Evolutionary conservation across 768 basidiomycete genomes (phyloP), one percentile per base, ranked within the genome.

Genomic region (Galerina marginata): DNA sequence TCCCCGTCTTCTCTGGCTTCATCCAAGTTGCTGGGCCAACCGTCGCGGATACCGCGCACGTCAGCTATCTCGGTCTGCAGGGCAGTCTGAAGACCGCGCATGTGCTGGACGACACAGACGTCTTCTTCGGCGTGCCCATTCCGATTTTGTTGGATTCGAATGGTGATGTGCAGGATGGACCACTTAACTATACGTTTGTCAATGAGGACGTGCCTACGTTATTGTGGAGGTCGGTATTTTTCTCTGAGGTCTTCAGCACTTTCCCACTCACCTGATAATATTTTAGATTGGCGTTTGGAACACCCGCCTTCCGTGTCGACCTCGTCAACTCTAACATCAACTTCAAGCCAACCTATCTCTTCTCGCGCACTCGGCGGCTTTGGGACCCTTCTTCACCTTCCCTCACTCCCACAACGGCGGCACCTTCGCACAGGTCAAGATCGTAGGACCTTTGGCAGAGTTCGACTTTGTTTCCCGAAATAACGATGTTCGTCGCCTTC

Each of bases 1-100:
- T 84, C 71, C 87, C 87, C 20, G 77, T 87, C 56, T 87, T 82
- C 73, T 85, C 84, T 36, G 87, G 87, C 6, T 86, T 80, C 75
- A 83, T 89, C 40, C 75, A 82, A 56, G 65, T 82, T 20, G 73
- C 73, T 44, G 77, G 73, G 36, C 68, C 70, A 7, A 63, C 68
- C 11, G 62, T 58, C 14, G 56, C 63, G 2, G 78, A 82, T 56
- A 76, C 66, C 9, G 70, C 74, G 50, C 75, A 80, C 33, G 76
- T 81, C 25, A 75, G 81, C 3, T 87, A 84, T 66, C 67, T 85
- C 15, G 85, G 85, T 68, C 66, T 71, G 9, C 67, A 60, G 15
- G 73, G 68, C 71, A 76, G 74, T n/a, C 72, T 86, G 60, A 79
- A 77, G 65, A 72, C 84, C 59, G 79, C 80, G 61, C 78, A 79